Conservation (phyloP, 768 basidiomycete species). For the Lactarius evosmus region DNA sequence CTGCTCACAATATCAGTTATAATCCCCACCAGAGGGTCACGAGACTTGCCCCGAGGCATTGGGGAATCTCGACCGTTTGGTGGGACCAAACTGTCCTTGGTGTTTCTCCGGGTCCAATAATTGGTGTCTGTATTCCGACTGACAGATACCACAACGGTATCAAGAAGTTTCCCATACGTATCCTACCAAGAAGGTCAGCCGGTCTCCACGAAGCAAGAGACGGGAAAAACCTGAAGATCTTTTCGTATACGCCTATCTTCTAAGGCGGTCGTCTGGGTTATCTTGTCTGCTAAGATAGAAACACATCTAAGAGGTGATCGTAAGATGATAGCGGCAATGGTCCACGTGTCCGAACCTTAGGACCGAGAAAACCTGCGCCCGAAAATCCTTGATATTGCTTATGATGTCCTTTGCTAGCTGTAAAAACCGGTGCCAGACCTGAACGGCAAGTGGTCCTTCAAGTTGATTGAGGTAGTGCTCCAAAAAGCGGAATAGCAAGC, state of each 20-base stretch:
- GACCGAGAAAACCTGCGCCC: slow-evolving; percentile 64
- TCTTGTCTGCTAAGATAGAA: slow-evolving; percentile 74
- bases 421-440: slow-evolving; percentile 84
- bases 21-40: background rate
- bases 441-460: slow-evolving; percentile 88
- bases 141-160: slow-evolving; percentile 69
- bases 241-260: slow-evolving; percentile 86
- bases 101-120: slow-evolving; percentile 71
- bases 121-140: slow-evolving; percentile 71
- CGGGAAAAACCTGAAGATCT: slow-evolving; percentile 68
- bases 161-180: slow-evolving; percentile 79
- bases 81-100: slow-evolving; percentile 54
- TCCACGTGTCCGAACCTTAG: slow-evolving; percentile 51
- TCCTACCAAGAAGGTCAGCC: slow-evolving; percentile 48
- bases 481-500: slow-evolving; percentile 76
- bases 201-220: background rate
- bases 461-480: slow-evolving; percentile 80
- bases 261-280: slow-evolving; percentile 85
- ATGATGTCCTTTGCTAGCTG: slow-evolving; percentile 76
- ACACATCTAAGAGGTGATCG: slow-evolving; percentile 52
- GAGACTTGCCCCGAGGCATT: slow-evolving; percentile 48
- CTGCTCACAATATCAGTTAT: slow-evolving; percentile 15
- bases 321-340: slow-evolving; percentile 15
- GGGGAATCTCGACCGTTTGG: slow-evolving; percentile 73
- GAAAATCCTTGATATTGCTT: slow-evolving; percentile 63